Evolutionary conservation across 106 monocot species (phyloP).

Genomic region (Dendrobium nobile): DNA sequence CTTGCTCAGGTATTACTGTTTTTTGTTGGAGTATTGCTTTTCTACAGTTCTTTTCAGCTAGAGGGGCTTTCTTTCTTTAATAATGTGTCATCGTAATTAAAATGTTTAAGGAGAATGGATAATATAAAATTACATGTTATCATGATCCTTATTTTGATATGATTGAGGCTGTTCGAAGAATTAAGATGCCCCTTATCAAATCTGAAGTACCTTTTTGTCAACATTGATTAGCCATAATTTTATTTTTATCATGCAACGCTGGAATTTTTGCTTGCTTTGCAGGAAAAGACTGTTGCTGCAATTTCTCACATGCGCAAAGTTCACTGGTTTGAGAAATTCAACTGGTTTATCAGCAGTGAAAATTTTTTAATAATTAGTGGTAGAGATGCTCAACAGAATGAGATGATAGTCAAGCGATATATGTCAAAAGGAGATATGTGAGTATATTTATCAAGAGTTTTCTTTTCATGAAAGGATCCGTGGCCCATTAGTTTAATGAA

Average conservation of each 20-base stretch:
- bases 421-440: conserved; percentile 99
- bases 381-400: conserved; percentile 99
- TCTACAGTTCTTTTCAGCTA: not conserved
- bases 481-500: too few relatives aligned
- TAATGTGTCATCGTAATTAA: not conserved
- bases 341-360: conserved; percentile 99
- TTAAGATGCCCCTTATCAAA: not conserved
- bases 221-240: not conserved
- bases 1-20: conserved; percentile 72
- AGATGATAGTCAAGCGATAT: conserved; percentile 98
- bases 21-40: not conserved
- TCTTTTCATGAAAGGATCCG: not conserved
- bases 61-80: not conserved
- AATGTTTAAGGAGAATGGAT: not conserved
- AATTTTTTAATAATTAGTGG: conserved; percentile 98
- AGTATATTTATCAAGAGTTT: conserved; percentile 23
- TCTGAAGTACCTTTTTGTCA: not conserved
- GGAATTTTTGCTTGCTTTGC: conserved; percentile 14
- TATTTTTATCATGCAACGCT: not conserved
- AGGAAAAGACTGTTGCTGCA: conserved; percentile 98
- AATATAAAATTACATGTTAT: not conserved
- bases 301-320: conserved; percentile 97
- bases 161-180: not conserved
- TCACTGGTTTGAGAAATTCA: conserved; percentile 99
- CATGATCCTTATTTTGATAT: not conserved